These are phyloP conservation scores for Calonectria pauciramosa DNA, from an alignment of 2,329 filamentous ascomycete species.

Conservation along the genomic window DNA sequence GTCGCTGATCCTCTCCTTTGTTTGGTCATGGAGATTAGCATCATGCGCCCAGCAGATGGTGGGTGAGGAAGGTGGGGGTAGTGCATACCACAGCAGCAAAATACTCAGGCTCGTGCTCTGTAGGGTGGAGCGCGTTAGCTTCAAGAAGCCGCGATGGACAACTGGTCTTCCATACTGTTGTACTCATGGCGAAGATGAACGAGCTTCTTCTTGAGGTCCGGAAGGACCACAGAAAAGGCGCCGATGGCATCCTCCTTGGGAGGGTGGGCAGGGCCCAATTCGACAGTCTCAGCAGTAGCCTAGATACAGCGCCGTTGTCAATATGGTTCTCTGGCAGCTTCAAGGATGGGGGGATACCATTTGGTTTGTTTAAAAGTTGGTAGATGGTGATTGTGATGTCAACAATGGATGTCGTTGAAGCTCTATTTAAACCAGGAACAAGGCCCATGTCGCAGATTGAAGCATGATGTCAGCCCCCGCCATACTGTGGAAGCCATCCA, in stretches of 20 bases:
- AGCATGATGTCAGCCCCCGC: conserved; percentile 18
- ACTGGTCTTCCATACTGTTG: conserved; percentile 52
- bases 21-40: not conserved
- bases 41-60: not conserved
- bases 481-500: not conserved
- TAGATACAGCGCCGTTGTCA: conserved; percentile 38
- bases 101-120: conserved; percentile 68
- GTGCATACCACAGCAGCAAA: conserved; percentile 62
- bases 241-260: conserved; percentile 65
- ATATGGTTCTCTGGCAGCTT: not conserved
- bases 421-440: conserved; percentile 12
- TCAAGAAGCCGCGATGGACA: not conserved
- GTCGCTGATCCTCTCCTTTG: conserved; percentile 58
- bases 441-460: not conserved
- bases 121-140: conserved; percentile 3
- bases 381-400: not conserved
- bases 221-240: conserved; percentile 63
- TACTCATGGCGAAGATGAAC: conserved; percentile 63
- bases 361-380: not conserved
- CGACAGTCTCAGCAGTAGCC: conserved; percentile 67
- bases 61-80: not conserved
- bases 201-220: conserved; percentile 65
- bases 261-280: conserved; percentile 62
- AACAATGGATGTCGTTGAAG: not conserved
- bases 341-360: conserved; percentile 31